Conservation (phyloP, 495 filamentous ascomycete species). For the Ramalina peruviana region DNA sequence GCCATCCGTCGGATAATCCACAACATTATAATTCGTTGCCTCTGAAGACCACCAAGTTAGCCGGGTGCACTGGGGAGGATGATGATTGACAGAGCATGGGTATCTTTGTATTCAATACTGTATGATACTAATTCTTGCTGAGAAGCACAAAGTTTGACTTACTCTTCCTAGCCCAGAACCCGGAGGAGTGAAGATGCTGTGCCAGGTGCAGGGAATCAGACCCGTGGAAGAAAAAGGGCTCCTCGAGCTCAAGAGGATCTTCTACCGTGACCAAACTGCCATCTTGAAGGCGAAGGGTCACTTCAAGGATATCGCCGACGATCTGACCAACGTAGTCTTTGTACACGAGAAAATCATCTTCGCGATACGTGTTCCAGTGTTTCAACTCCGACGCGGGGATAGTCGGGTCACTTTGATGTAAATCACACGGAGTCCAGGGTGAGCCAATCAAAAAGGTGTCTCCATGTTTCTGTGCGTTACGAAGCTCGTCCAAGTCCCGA, state of each 20-base stretch:
- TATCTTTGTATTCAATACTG: too few species aligned
- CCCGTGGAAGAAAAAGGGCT: slow-evolving; percentile 13
- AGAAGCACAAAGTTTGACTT: not conserved
- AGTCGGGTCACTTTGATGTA: not conserved
- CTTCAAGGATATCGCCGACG: slow-evolving; percentile 17
- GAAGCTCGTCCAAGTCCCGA: not conserved
- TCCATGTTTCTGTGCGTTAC: not conserved
- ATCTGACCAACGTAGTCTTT: slow-evolving; percentile 27
- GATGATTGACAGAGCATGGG: not conserved
- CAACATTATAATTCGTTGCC: too few species aligned
- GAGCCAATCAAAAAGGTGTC: too few species aligned
- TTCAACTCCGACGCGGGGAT: slow-evolving; percentile 19
- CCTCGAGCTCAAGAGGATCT: slow-evolving; percentile 20
- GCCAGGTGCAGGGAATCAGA: not conserved
- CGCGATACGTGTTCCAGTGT: slow-evolving; percentile 19
- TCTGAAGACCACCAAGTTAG: too few species aligned
- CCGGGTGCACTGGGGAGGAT: not conserved
- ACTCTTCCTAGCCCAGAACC: not conserved
- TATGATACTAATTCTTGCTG: too few species aligned
- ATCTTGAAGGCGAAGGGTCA: slow-evolving; percentile 22
- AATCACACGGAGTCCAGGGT: too few species aligned
- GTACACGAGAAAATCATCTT: slow-evolving; percentile 24
- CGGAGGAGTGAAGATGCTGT: slow-evolving; percentile 1
- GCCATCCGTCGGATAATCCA: slow-evolving; percentile 4
- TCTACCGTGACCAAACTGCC: slow-evolving; percentile 26